Base-by-base conservation (phyloP, 116 monocot species). In the Posidonia oceanica region DNA sequence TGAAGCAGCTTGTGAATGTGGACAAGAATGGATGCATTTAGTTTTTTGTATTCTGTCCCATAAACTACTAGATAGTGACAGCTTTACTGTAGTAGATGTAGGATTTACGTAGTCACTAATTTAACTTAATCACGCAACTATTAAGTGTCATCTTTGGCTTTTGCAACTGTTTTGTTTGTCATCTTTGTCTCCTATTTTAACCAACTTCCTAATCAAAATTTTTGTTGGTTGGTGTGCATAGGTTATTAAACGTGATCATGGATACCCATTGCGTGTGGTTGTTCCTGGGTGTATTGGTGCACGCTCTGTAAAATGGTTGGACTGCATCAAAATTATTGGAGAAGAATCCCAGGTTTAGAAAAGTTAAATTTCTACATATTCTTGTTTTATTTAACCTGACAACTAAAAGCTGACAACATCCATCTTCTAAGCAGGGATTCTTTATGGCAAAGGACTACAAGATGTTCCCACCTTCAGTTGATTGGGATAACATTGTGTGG, bases 401-500 rank as follows among this genome's bases (percentile, higher is more conserved):
- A 23, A 60, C 2, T 60, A 8, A 22, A 60, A 60, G 1, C 8
- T 60, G 20, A 7, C 29, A 23, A 60, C 18, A 1, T 69, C 16
- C n/a, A 8, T 69, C 69, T 39, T 38, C 55, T 57, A 17, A 22
- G 20, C 57, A 96, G 96, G 96, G 96, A 0, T 96, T 96, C 77
- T 96, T 91, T 53, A 89, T 91, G 89, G 86, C 86, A 83, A 96
- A 89, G 59, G 96, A 96, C 69, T 96, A 96, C 76, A 96, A 96
- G 71, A 96, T 87, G 91, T 96, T 96, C 81, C 91, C 91, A 38
- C 96, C 96, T 40, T 70, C 89, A 21, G 91, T 96, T 73, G 75
- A 96, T 68, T 96, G 96, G 96, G 83, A 96, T 39, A 96, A 91
- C 75, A 96, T 96, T 66, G 56, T 84, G 54, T 96, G 96, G 96